These are phyloP conservation scores for Fusarium tjaetaba DNA, from an alignment of 2,329 filamentous ascomycete species.

Conservation along the genomic window DNA sequence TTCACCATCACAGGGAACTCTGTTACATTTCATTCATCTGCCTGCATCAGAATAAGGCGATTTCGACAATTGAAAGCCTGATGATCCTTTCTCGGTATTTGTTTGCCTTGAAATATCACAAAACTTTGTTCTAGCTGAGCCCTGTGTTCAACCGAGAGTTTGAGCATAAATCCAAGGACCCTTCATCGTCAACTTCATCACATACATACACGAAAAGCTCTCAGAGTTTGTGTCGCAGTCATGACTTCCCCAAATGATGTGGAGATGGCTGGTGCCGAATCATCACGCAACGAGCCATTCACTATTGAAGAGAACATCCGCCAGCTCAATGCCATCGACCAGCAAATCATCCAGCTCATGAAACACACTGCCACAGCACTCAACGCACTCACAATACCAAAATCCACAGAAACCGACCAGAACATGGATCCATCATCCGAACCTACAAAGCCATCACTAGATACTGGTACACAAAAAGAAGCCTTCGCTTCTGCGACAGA, in stretches of 20 bases:
- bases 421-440: conserved; percentile 23
- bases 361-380: conserved; percentile 59
- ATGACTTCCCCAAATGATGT: conserved; percentile 49
- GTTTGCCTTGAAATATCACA: not conserved
- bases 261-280: conserved; percentile 44
- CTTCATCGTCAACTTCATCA: not conserved
- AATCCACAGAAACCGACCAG: conserved; percentile 10
- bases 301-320: conserved; percentile 81
- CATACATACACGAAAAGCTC: not conserved
- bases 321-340: conserved; percentile 83
- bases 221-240: not conserved
- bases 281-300: conserved; percentile 61
- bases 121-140: not conserved
- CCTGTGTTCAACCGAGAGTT: not conserved
- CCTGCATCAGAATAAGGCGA: not conserved
- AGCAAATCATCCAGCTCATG: conserved; percentile 57
- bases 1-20: not conserved
- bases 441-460: conserved; percentile 44
- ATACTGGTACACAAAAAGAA: conserved; percentile 61
- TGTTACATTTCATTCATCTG: not conserved
- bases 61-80: no score
- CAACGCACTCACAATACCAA: conserved; percentile 53
- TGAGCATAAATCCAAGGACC: not conserved
- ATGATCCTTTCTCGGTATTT: not conserved
- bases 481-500: conserved; percentile 69